Percentiles rank a stretch among this genome's conserved stretches.
These are phyloP conservation scores for Zopfia rhizophila DNA, from an alignment of 2,329 filamentous ascomycete genomes.

Conservation along the genomic window DNA sequence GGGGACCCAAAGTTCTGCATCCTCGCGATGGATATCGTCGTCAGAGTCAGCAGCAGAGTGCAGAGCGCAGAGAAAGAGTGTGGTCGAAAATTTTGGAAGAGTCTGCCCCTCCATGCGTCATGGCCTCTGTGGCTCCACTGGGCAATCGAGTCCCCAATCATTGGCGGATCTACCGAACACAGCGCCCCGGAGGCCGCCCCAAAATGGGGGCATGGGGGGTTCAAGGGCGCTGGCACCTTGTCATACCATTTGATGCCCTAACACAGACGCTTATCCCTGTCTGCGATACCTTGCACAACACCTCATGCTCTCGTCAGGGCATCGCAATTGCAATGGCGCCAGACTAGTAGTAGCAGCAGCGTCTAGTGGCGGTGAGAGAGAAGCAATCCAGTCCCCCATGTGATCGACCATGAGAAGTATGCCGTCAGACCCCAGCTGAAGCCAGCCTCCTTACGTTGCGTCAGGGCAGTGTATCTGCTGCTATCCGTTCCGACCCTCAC, in stretches of 20 bases:
- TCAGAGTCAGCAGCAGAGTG: constrained; percentile 7
- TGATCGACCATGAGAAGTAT: constrained; percentile 23
- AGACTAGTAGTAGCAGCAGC: constrained; percentile 11
- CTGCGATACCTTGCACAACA: constrained; percentile 17
- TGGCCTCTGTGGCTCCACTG: constrained; percentile 31
- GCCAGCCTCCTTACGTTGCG: constrained; percentile 17
- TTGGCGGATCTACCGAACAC: constrained; percentile 40
- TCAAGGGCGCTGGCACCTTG: constrained; percentile 35
- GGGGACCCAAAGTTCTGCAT: constrained; percentile 22
- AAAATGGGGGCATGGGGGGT: constrained; percentile 28
- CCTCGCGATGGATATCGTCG: constrained; percentile 19
- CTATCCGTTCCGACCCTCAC: constrained; percentile 23
- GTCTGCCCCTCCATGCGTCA: constrained; percentile 45
- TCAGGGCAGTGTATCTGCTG: constrained; percentile 17
- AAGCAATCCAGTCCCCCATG: constrained; percentile 18
- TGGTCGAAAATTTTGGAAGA: not conserved
- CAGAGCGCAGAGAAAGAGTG: constrained; percentile 17
- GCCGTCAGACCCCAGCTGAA: not conserved
- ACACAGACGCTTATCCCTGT: constrained; percentile 21
- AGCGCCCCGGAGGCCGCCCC: constrained; percentile 32
- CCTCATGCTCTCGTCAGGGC: constrained; percentile 16
- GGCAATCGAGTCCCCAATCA: constrained; percentile 21
- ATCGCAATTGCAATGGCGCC: constrained; percentile 4
- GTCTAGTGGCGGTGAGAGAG: constrained; percentile 29
- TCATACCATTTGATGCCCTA: constrained; percentile 18